phyloP scores from a whole-genome alignment of 1,284 basidiomycete species.

The Rhizoctonia solani region DNA sequence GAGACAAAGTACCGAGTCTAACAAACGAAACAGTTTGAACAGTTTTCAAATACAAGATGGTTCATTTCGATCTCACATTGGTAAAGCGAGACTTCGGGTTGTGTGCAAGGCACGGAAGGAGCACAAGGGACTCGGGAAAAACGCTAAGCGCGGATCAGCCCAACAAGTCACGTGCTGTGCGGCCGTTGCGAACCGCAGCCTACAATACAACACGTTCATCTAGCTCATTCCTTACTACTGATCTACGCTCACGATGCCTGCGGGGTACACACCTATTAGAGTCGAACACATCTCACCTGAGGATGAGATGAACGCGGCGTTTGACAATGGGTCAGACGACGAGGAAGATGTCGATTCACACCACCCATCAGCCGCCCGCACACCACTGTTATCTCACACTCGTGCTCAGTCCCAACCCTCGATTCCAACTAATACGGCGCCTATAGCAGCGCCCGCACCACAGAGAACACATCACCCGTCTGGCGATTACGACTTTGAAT shows the following conservation, averaged over 20 bases:
- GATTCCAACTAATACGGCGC: slow-evolving; percentile 3
- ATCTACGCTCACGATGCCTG: slow-evolving; percentile 25
- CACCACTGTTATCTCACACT: slow-evolving; percentile 32
- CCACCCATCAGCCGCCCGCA: slow-evolving; percentile 35
- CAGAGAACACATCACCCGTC: slow-evolving; percentile 42
- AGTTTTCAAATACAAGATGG: not conserved
- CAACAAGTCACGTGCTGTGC: slow-evolving; percentile 25
- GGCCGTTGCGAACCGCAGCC: slow-evolving; percentile 13
- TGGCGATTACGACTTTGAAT: slow-evolving; percentile 77
- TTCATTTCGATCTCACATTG: not conserved
- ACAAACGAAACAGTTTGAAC: not conserved
- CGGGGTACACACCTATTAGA: slow-evolving; percentile 36
- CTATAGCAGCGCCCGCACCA: not conserved
- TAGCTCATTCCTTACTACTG: not conserved
- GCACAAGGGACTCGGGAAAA: slow-evolving; percentile 7
- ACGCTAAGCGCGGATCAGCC: slow-evolving; percentile 32
- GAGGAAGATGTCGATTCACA: slow-evolving; percentile 39
- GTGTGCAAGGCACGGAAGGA: not conserved
- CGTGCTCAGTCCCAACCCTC: slow-evolving; percentile 18
- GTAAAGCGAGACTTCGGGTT: not conserved
- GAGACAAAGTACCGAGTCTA: not conserved
- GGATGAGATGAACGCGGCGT: slow-evolving; percentile 44
- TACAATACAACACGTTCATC: not conserved
- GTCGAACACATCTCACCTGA: slow-evolving; percentile 37
- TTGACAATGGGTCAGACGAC: slow-evolving; percentile 41